Conservation (phyloP, 306 rosid genomes). For the Quercus berberidifolia region DNA sequence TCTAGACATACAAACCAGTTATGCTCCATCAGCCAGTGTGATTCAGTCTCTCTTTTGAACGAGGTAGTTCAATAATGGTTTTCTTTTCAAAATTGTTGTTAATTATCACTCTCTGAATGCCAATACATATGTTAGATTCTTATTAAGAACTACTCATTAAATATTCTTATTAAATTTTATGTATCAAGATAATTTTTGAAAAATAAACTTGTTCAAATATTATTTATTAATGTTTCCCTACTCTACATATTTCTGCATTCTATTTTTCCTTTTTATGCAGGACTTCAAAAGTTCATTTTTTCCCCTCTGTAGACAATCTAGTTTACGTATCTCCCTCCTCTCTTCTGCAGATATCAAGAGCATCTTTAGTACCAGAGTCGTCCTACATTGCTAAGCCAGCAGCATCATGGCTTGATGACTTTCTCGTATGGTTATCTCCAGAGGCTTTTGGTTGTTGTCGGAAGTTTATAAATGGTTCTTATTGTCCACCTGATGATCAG, state of each 20-base stretch:
- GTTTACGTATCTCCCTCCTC: conserved; percentile 8
- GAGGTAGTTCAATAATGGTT: conserved; percentile 55
- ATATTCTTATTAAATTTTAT: background rate
- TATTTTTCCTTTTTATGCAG: background rate
- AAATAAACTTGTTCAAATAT: background rate
- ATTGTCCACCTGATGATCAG: conserved; percentile 99
- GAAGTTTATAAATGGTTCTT: conserved; percentile 80
- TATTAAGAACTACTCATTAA: background rate
- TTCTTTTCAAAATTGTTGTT: conserved; percentile 8
- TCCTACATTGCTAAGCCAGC: conserved; percentile 97
- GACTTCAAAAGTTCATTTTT: no score
- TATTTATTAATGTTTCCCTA: background rate
- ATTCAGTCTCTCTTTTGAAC: conserved; percentile 85
- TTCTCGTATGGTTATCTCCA: conserved; percentile 96
- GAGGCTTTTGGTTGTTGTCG: conserved; percentile 99
- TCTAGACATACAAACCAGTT: conserved; percentile 81
- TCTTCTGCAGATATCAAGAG: conserved; percentile 76
- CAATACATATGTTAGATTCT: background rate
- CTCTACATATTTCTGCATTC: background rate
- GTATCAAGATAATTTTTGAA: background rate
- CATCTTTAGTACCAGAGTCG: conserved; percentile 68
- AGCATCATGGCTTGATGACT: conserved; percentile 99
- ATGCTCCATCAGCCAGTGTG: conserved; percentile 95
- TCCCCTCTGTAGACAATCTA: no score
- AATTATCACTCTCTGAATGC: background rate